Evolutionary conservation across 176 grass and related monocot species (phyloP), one percentile per base, ranked within the genome.

Genomic region (Sorghum bicolor): DNA sequence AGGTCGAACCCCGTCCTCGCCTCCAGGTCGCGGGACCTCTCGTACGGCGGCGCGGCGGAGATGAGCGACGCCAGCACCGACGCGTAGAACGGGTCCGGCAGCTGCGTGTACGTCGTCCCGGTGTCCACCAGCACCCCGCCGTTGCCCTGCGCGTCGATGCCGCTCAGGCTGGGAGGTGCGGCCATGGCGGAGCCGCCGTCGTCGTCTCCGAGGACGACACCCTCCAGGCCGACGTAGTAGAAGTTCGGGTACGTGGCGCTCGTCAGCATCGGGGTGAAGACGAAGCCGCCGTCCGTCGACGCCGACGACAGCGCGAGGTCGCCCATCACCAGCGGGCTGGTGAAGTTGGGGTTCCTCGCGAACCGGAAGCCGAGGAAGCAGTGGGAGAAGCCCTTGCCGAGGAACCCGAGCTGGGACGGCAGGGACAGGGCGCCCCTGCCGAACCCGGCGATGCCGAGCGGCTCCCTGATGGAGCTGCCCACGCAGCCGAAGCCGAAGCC

Each of bases 291-390:
- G 26, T 2, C 61, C 61, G 61, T 25, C 1, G 70, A 17, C 24
- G 70, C 41, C 40, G 61, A 70, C 40, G 89, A 48, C 55, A 91
- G 48, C 0, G 89, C 85, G 24, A 91, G 85, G 7, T 87, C 82
- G 2, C 89, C 89, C 68, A 91, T 77, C 38, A 91, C 57, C 67
- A 91, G 44, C 15, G 89, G 78, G 82, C 89, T 88, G 30, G 80
- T 85, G 20, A 82, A 3, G 60, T 88, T 88, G 7, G 85, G 77
- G 70, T 91, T 88, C 72, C 83, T 78, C 15, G 77, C 64, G 15
- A 58, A 91, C 26, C 52, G 78, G 58, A 87, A 91, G 17, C 76
- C 85, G 28, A 91, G 75, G 77, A 91, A 91, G 77, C 85, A 91
- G 9, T 91, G 82, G 24, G 81, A 91, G 89, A 91, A 91, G 50